These are phyloP conservation scores for Alternaria solani DNA, from an alignment of 2,329 filamentous ascomycete species.

Conservation along the genomic window DNA sequence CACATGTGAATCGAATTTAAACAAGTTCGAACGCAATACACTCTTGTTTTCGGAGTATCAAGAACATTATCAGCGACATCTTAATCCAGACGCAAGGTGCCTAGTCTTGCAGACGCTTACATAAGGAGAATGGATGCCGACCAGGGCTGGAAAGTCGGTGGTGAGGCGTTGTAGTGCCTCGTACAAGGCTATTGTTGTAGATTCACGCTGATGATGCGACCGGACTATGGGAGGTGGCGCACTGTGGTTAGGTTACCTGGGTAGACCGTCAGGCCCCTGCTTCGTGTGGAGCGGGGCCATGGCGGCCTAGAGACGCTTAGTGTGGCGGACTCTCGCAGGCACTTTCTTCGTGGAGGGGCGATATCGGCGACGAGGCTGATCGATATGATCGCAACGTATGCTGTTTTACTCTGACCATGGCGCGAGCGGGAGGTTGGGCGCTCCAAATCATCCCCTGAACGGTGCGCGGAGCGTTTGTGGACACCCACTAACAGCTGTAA, in stretches of 20 bases:
- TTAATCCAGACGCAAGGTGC: not conserved
- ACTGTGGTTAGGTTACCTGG: slow-evolving; percentile 16
- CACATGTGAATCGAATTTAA: not conserved
- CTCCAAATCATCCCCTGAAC: not conserved
- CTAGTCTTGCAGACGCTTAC: slow-evolving; percentile 14
- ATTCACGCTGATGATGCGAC: slow-evolving; percentile 12
- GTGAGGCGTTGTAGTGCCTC: slow-evolving; percentile 10
- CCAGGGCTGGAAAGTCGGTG: slow-evolving; percentile 15
- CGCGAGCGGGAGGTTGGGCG: not conserved
- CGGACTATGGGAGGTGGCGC: slow-evolving; percentile 23
- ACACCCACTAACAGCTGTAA: not conserved
- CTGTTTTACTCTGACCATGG: not conserved
- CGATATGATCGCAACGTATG: not conserved
- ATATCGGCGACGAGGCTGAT: not conserved
- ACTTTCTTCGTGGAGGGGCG: not conserved
- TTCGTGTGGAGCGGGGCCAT: slow-evolving; percentile 5
- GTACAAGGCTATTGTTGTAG: slow-evolving; percentile 12
- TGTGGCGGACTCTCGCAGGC: slow-evolving; percentile 6
- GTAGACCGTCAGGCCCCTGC: slow-evolving; percentile 1
- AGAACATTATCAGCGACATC: slow-evolving; percentile 1
- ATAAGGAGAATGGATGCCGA: slow-evolving; percentile 15
- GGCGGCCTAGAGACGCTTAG: slow-evolving; percentile 5
- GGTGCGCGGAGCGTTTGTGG: not conserved
- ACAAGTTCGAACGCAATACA: not conserved
- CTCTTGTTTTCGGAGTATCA: not conserved